Base-by-base conservation (phyloP, 1,284 basidiomycete genomes). In the Rugosomyces carneus region DNA sequence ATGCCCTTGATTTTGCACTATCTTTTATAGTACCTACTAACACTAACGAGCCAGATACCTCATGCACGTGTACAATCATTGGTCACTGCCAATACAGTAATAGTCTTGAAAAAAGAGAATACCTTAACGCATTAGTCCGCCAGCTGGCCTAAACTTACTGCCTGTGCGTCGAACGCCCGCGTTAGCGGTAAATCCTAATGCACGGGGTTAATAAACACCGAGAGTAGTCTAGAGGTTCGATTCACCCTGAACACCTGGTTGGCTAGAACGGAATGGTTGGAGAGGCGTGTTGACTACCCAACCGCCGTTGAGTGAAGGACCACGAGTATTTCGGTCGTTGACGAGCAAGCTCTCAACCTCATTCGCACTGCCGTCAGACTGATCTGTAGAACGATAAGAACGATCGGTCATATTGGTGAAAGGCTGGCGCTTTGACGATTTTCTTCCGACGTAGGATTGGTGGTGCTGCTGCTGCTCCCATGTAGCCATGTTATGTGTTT, bases 321-420 rank as follows among this genome's bases (percentile, higher is more conserved):
- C 61, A n/a, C 37, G 45, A 1, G 27, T 18, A 32, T 20, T 38
- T 38, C 56, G 54, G 18, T 52, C 52, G 31, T 53, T 48, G 5
- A 64, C 53, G 26, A 86, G 67, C 44, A 85, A 57, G 47, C 76
- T 75, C 57, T 88, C 85, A 8, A 86, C 80, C 57, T 87, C 85
- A 39, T 78, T 75, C 0, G 73, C 72, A 57, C 81, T 84, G 31
- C 27, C 27, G 44, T 79, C 76, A 20, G 85, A 85, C 23, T 70
- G 74, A 50, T 85, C 83, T 26, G 71, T 58, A 13, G 68, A 71
- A 50, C 65, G 67, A 56, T 73, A 69, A 3, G 77, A 69, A 13
- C 62, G 68, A 40, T 79, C 72, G n/a, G 53, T 54, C 50, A 63
- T 48, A 56, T 57, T 51, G 26, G 58, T 60, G 59, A 78, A 76